Base-by-base conservation (phyloP, 805 yeast species). In the Pichia exigua region DNA sequence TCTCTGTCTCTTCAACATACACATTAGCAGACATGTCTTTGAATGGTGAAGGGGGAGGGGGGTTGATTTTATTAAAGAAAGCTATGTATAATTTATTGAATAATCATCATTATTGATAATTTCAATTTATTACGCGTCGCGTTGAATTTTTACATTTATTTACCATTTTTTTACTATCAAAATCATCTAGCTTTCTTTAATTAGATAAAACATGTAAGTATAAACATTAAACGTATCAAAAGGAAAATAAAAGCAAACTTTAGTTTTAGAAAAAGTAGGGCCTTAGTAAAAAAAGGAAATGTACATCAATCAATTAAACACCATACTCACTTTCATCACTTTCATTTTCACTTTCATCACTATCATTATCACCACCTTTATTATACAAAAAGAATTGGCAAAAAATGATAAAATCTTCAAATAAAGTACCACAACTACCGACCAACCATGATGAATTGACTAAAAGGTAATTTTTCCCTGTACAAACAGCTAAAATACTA, bases 361-460 rank as follows among this genome's bases (percentile, higher is more conserved):
- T 64, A n/a, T 60, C 60, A 28, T 68, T 27, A 24, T 20, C 15
- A 22, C 15, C 67, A 45, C 60, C 64, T 46, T 54, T 54, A 41
- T 76, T 81, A 68, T 91, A 92, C 30, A 82, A 59, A 75, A 89
- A 90, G 69, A 91, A 91, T 69, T 91, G 98, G 42, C 79, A 65
- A 60, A 92, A 90, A 22, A 91, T 92, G 43, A 85, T 75, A 57
- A 88, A 83, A 68, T 92, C 99, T 69, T 91, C 75, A 4, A 76
- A 71, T 57, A 92, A 73, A 3, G 99, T 91, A 18, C 98, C 98
- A 45, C 85, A 73, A 28, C 95, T 83, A 1, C 99, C 99, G 6
- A 90, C 81, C 51, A 92, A 73, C 99, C 99, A 92, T 24, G 95
- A 83, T 2, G 92, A 80, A 66, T 94, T 95, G 47, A 94, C 83